Evolutionary conservation across 805 yeast species (phyloP).

Genomic region (Starmerella cellae): DNA sequence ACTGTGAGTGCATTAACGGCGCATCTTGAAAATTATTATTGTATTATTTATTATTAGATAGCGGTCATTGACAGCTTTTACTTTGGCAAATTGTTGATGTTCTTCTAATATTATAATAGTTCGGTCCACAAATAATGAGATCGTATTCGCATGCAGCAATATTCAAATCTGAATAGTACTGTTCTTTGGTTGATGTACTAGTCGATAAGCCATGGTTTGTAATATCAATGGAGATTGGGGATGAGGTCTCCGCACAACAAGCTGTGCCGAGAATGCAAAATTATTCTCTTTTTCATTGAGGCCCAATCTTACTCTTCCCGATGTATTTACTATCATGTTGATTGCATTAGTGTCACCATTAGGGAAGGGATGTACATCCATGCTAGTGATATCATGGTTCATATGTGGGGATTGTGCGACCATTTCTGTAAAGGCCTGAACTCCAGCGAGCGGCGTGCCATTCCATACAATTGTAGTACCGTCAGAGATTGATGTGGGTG

Average conservation of each 20-base stretch:
- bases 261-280: constrained; percentile 27
- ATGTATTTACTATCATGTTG: constrained; percentile 24
- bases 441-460: constrained; percentile 32
- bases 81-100: too few species aligned
- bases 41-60: too few species aligned
- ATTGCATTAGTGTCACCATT: constrained; percentile 18
- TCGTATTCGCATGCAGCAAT: too few species aligned
- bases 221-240: constrained; percentile 14
- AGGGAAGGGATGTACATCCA: constrained; percentile 31
- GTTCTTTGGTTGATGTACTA: constrained; percentile 27
- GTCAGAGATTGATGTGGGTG: constrained; percentile 23
- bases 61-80: too few species aligned
- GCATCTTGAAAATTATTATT: too few species aligned
- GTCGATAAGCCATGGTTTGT: constrained; percentile 27
- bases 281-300: constrained; percentile 20
- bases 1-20: too few species aligned
- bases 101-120: too few species aligned
- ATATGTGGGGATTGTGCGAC: constrained; percentile 28
- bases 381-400: constrained; percentile 26
- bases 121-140: too few species aligned
- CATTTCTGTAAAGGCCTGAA: constrained; percentile 28
- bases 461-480: constrained; percentile 32
- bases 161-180: constrained; percentile 16
- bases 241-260: constrained; percentile 21
- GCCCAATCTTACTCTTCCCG: constrained; percentile 29